Evolutionary conservation across 805 yeast genomes (phyloP), one percentile per base, ranked within the genome.

Genomic region (Yamadazyma scolyti): DNA sequence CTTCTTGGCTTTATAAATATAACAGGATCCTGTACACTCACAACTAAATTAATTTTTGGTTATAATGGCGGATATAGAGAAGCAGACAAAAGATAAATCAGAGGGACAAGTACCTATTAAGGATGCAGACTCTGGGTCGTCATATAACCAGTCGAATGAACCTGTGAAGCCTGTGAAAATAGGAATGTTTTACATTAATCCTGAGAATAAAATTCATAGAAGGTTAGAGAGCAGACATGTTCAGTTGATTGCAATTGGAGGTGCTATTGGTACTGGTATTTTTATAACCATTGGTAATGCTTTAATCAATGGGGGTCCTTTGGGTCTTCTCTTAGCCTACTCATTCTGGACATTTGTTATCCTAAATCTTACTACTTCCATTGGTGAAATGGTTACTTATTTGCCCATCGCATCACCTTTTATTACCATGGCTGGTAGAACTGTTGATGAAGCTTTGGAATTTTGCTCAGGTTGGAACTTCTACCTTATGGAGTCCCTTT

Each of bases 371-470:
- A 58, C 66, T n/a, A 56, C 58, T 8, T 52, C 66, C 2, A 54
- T 59, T 5, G 67, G 63, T 7, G 67, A 61, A 40, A 60, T 60
- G 66, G 66, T 60, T n/a, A 55, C 57, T 12, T 61, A 47, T 34
- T 40, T 60, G 37, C 67, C 67, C 1, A 51, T 60, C 6, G 51
- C 57, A 31, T 58, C 65, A 4, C 67, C 67, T 2, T 61, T 61
- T 25, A 46, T 61, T 25, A 54, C 58, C 22, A 60, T 61, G 67
- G 57, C 66, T 4, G 60, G 58, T 42, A 54, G 56, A 40, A 56
- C 58, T 28, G 50, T 61, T 32, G 65, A 59, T 35, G 65, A 60
- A 36, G 52, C 61, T 16, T 30, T 59, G 28, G 68, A 59, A 12
- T 61, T 61, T 44, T 60, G 64, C 4, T 37, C 58, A 26, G 66